These are phyloP conservation scores for Xerocomellus chrysenteron DNA, from an alignment of 768 basidiomycete genomes.

Conservation along the genomic window DNA sequence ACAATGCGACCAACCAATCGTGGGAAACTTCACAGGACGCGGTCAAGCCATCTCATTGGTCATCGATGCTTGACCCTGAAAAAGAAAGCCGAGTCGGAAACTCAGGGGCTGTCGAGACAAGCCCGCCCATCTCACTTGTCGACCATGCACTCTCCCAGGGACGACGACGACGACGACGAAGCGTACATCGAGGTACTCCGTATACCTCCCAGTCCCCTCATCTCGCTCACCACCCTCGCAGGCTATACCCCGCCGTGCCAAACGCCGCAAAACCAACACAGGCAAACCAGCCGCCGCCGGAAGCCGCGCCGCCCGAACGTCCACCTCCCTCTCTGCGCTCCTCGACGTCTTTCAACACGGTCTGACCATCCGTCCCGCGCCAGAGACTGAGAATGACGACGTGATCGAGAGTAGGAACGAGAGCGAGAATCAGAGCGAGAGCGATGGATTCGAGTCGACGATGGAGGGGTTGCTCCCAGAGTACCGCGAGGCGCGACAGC, in stretches of 20 bases:
- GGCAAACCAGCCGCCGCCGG: slow-evolving; percentile 11
- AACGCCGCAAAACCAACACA: slow-evolving; percentile 28
- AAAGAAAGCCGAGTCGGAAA: background rate
- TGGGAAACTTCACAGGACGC: slow-evolving; percentile 2
- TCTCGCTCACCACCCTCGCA: background rate
- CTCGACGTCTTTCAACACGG: slow-evolving; percentile 20
- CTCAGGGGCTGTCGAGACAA: background rate
- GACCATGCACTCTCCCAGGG: background rate
- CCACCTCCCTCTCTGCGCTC: slow-evolving; percentile 18
- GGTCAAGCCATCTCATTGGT: no score
- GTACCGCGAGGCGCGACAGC: slow-evolving; percentile 31
- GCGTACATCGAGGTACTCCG: slow-evolving; percentile 21
- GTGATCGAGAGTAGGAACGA: background rate
- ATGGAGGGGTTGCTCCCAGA: slow-evolving; percentile 37
- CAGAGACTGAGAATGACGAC: background rate
- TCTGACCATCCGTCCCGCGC: background rate
- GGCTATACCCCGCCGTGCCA: slow-evolving; percentile 16
- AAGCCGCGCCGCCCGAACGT: slow-evolving; percentile 17
- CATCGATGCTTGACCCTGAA: no score
- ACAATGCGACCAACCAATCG: background rate
- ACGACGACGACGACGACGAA: slow-evolving; percentile 14
- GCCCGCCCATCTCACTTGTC: no score
- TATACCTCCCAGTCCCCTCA: background rate
- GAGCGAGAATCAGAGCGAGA: background rate
- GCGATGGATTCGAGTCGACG: slow-evolving; percentile 34